Percentiles rank a stretch among this genome's conserved stretches.
Evolutionary conservation across 2,329 filamentous ascomycete genomes (phyloP).

Genomic region (Microthyrium microscopicum): DNA sequence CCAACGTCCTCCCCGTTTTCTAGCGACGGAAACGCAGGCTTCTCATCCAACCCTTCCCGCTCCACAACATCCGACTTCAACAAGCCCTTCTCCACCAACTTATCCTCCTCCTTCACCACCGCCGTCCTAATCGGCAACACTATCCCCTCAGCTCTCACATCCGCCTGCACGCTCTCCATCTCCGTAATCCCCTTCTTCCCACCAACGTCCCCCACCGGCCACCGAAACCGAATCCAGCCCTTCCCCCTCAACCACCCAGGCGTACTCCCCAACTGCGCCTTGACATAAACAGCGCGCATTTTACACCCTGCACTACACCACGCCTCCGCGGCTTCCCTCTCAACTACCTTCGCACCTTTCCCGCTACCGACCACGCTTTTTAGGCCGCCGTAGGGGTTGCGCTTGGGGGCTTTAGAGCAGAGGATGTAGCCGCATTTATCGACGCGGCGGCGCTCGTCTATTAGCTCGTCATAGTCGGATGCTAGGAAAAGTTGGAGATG

Average conservation of each 20-base stretch:
- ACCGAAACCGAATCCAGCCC: too few species aligned
- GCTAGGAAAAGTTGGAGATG: slow-evolving; percentile 64
- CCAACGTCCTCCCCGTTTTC: background rate
- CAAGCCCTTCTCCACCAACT: background rate
- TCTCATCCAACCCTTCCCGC: background rate
- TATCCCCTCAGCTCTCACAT: background rate
- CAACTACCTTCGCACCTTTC: slow-evolving; percentile 48
- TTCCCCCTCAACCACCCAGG: slow-evolving; percentile 73
- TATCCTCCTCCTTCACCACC: background rate
- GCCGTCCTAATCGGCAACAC: background rate
- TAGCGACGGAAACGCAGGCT: background rate
- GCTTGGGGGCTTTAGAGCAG: slow-evolving; percentile 48
- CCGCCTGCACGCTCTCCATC: background rate
- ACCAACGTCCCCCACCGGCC: background rate
- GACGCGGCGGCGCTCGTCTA: slow-evolving; percentile 77
- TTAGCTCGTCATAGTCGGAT: slow-evolving; percentile 72
- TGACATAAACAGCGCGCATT: slow-evolving; percentile 64
- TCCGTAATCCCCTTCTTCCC: background rate
- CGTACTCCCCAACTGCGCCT: slow-evolving; percentile 72
- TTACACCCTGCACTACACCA: slow-evolving; percentile 79
- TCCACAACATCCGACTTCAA: background rate
- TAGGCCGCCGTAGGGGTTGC: slow-evolving; percentile 28
- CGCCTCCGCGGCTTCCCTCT: slow-evolving; percentile 55
- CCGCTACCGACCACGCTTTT: slow-evolving; percentile 45
- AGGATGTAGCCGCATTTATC: slow-evolving; percentile 69